Percentiles rank a stretch among this genome's conserved stretches.
These are phyloP conservation scores for Fragilaria crotonensis DNA, from an alignment of 108 stramenopile genomes.

Conservation along the genomic window DNA sequence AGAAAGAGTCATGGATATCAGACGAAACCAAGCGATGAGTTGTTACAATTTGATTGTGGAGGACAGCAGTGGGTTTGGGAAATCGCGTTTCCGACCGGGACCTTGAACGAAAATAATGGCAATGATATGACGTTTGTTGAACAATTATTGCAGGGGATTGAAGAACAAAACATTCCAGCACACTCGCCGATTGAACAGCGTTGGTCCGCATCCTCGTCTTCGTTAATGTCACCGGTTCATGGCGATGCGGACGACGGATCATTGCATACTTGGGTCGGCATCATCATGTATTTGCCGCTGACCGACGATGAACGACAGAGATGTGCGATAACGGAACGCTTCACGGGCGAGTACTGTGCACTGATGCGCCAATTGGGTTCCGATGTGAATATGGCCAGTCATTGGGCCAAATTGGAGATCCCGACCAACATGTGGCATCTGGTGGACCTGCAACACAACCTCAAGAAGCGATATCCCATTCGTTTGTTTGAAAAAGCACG, in stretches of 20 bases:
- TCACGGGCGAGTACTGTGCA: slow-evolving; percentile 67
- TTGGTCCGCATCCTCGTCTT: slow-evolving; percentile 85
- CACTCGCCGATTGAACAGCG: slow-evolving; percentile 97
- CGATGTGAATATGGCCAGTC: slow-evolving; percentile 61
- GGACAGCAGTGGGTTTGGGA: slow-evolving; percentile 98
- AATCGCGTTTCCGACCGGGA: slow-evolving; percentile 88
- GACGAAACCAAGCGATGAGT: slow-evolving; percentile 65
- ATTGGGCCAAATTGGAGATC: slow-evolving; percentile 95
- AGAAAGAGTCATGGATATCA: slow-evolving; percentile 68
- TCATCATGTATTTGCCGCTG: slow-evolving; percentile 95
- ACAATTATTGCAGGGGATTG: slow-evolving; percentile 73
- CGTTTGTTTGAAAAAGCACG: slow-evolving; percentile 58
- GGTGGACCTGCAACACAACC: slow-evolving; percentile 33
- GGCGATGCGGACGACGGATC: slow-evolving; percentile 40
- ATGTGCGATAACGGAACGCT: slow-evolving; percentile 74
- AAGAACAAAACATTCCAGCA: slow-evolving; percentile 75
- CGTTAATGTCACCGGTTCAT: slow-evolving; percentile 88
- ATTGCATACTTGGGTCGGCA: slow-evolving; percentile 82
- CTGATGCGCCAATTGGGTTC: slow-evolving; percentile 59
- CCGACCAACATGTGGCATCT: slow-evolving; percentile 34
- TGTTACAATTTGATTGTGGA: slow-evolving; percentile 98
- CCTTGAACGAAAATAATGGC: slow-evolving; percentile 52
- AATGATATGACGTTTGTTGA: slow-evolving; percentile 80
- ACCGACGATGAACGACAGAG: slow-evolving; percentile 67
- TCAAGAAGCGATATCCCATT: slow-evolving; percentile 41